Conservation (phyloP, 495 filamentous ascomycete genomes). For the Mytilinidion resinicola region DNA sequence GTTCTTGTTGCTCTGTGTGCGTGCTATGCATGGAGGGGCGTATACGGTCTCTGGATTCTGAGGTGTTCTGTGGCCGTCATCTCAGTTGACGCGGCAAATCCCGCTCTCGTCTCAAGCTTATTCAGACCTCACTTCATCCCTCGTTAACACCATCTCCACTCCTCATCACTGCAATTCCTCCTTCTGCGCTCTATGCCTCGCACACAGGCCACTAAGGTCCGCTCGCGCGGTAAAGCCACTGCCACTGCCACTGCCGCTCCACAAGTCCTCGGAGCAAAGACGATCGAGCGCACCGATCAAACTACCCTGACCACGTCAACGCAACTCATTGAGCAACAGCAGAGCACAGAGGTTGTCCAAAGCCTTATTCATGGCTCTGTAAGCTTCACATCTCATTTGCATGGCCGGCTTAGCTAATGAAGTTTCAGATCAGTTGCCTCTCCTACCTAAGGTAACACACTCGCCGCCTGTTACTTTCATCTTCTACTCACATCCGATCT, state of each 20-base stretch:
- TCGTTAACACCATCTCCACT: no score
- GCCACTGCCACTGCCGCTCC: not conserved
- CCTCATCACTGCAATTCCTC: not conserved
- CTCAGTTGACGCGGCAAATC: no score
- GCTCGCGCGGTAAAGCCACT: not conserved
- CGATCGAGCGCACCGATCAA: not conserved
- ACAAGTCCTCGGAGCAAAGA: not conserved
- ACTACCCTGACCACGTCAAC: not conserved
- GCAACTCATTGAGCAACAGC: constrained; percentile 32
- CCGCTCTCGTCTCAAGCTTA: no score
- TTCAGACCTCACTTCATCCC: no score
- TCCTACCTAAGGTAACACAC: constrained; percentile 24
- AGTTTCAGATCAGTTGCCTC: constrained; percentile 26
- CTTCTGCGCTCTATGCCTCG: not conserved
- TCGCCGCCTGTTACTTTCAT: not conserved
- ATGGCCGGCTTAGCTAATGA: constrained; percentile 8
- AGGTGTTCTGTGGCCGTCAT: no score
- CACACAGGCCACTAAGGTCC: not conserved
- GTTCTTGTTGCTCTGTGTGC: no score
- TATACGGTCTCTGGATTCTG: no score
- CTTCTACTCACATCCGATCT: not conserved
- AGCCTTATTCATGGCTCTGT: constrained; percentile 41
- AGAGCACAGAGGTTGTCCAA: constrained; percentile 47
- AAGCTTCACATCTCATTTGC: constrained; percentile 1
- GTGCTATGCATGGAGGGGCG: no score